Base-by-base conservation (phyloP, 2,329 filamentous ascomycete species). In the Rosellinia necatrix region DNA sequence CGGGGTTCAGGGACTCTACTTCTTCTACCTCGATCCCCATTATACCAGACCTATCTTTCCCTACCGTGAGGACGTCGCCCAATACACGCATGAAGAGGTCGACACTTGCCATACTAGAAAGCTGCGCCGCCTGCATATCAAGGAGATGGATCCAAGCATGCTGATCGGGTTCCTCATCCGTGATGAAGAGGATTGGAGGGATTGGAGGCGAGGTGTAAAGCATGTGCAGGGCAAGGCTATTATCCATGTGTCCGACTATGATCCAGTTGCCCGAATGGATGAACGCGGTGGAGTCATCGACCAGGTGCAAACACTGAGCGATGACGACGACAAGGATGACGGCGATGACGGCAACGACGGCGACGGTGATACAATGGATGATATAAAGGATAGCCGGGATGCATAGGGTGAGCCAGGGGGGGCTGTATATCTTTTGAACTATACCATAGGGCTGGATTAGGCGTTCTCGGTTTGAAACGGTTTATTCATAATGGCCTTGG, bases 71-170 rank as follows among this genome's bases (percentile, higher is more conserved):
- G 72, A 85, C 43, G 70, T 79, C 1, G 72, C 75, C 6, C 74
- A 84, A 1, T 91, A 92, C 67, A 85, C 85, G 0, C 68, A 78
- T 6, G 88, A 90, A 64, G 92, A 97, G 56, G 71, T 96, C 13
- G 83, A 88, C 52, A 89, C 89, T 1, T 97, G 91, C 68, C 93
- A 99, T 71, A 97, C 92, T 0, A 84, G 90, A 47, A 87, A 93
- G 43, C 76, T 99, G 15, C 86, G 93, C 32, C 84, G 89, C 53
- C 80, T 99, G 25, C 88, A 94, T 64, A 82, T 99, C 44, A 86
- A 86, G 56, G 92, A 97, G 69, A 94, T 99, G 90, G 94, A 99
- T 67, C 94, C 94, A 0, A 97, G 92, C 68, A 99, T 99, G 94
- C 77, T 99, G 37, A 90, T 99, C 62, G 93, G 91, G 4, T 97